These are phyloP conservation scores for Alternaria consortialis DNA, from an alignment of 2,329 filamentous ascomycete species.

Conservation along the genomic window DNA sequence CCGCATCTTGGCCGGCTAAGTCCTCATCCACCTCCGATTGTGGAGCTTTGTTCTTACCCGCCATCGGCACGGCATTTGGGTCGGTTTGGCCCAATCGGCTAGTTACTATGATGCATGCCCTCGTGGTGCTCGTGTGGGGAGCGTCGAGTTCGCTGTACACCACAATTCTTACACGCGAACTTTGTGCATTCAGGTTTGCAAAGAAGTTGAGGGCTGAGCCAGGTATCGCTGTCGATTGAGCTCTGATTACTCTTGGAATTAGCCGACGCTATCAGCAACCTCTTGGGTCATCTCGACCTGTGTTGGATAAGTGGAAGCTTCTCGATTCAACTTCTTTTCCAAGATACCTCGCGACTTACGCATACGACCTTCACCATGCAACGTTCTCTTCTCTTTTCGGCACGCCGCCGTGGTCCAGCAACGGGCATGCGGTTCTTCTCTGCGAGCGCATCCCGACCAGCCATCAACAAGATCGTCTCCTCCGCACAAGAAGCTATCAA, in stretches of 20 bases:
- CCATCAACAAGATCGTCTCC: constrained; percentile 53
- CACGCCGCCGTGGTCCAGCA: constrained; percentile 41
- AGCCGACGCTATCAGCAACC: not conserved
- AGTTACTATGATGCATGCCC: constrained; percentile 33
- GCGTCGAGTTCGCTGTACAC: constrained; percentile 33
- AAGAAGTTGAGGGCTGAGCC: constrained; percentile 21
- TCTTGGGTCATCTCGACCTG: not conserved
- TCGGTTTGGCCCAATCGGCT: constrained; percentile 39
- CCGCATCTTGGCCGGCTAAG: constrained; percentile 34
- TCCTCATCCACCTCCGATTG: constrained; percentile 34
- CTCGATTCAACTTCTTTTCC: not conserved
- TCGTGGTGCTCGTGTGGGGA: constrained; percentile 44
- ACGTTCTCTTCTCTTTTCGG: constrained; percentile 45
- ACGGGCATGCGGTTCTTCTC: constrained; percentile 46
- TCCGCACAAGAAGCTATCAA: constrained; percentile 51
- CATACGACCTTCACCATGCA: constrained; percentile 38
- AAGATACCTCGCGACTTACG: not conserved
- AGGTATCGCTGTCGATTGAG: constrained; percentile 8
- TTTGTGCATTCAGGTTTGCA: constrained; percentile 24
- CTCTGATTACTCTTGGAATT: constrained; percentile 4
- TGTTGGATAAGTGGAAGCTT: not conserved
- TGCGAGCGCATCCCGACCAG: constrained; percentile 40
- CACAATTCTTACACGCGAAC: constrained; percentile 3
- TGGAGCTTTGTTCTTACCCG: constrained; percentile 41
- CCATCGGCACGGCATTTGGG: constrained; percentile 44